Base-by-base conservation (phyloP, 768 basidiomycete species). In the Lepiota subincarnata region DNA sequence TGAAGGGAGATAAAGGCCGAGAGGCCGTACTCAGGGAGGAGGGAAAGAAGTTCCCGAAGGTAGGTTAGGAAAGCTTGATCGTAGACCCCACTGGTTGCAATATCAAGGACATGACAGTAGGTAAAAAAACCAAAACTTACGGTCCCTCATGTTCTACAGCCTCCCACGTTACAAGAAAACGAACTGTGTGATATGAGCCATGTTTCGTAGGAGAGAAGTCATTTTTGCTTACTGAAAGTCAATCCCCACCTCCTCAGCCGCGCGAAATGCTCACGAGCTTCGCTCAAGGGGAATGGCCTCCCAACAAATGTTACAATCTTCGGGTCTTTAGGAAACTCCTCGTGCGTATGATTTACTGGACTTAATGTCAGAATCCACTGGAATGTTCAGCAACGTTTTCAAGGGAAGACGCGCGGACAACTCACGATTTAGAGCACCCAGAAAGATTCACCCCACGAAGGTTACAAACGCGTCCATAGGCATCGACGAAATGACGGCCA, bases 131-230 rank as follows among this genome's bases (percentile, higher is more conserved):
- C 6, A 26, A 10, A 8, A 84, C 92, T 59, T 70, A 95, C 94
- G 84, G 89, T 60, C 92, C 96, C 55, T 79, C 83, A 64, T 98
- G 97, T 64, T 98, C 96, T 13, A 98, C 77, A 0, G 96, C 92
- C 66, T 99, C 96, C 96, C 96, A 99, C 1, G 96, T 95, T 3
- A 98, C 82, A 22, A 95, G 82, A 61, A 99, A 92, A 37, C 95
- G 80, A 48, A 97, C 92, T 94, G 22, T 16, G 1, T 38, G 2
- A 47, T 24, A 13, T 14, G 18, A 19, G 31, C 37, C 42, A 12
- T 19, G 16, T 41, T 22, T 6, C 5, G 19, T 7, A 49, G 6
- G 28, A 11, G 40, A 19, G 48, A 40, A 31, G 12, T 1, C 19
- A 5, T 14, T n/a, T n/a, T 48, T 1, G 75, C 87, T 18, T 60